Conservation (phyloP, 1,284 basidiomycete species). For the Austroboletus niveus region DNA sequence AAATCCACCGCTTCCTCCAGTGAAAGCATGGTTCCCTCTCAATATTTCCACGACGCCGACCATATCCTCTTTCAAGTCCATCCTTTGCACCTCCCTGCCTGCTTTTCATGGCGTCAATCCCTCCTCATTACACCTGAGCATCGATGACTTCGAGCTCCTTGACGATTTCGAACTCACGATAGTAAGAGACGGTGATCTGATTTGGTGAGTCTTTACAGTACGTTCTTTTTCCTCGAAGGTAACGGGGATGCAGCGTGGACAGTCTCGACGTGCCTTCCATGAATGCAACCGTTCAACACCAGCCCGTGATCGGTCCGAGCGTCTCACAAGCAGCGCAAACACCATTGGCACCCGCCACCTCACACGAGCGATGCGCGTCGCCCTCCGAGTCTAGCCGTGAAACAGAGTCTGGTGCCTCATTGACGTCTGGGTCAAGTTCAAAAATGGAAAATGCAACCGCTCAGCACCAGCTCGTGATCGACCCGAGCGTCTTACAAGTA, state of each 20-base stretch:
- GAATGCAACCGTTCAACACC: not conserved
- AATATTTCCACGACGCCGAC: not conserved
- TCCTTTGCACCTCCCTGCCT: conserved; percentile 16
- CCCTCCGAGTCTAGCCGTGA: conserved; percentile 10
- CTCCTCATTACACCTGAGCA: conserved; percentile 25
- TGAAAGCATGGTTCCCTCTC: conserved; percentile 44
- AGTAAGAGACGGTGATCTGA: conserved; percentile 44
- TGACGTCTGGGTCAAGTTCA: conserved; percentile 3
- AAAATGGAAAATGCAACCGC: not conserved
- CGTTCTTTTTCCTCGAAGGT: not conserved
- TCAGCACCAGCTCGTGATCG: not conserved
- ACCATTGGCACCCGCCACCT: not conserved
- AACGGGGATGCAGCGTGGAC: conserved; percentile 13
- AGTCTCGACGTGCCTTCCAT: not conserved
- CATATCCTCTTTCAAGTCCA: conserved; percentile 18
- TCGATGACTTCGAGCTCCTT: conserved; percentile 48
- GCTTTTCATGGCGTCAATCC: conserved; percentile 10
- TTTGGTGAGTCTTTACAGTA: conserved; percentile 32
- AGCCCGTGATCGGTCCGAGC: not conserved
- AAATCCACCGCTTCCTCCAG: conserved; percentile 36
- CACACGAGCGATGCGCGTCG: conserved; percentile 21
- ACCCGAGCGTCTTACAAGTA: not conserved
- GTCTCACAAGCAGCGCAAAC: not conserved
- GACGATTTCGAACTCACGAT: conserved; percentile 38
- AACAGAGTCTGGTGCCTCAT: conserved; percentile 1